These are phyloP conservation scores for Arthrobotrys conoides DNA, from an alignment of 2,329 filamentous ascomycete genomes.

Conservation along the genomic window DNA sequence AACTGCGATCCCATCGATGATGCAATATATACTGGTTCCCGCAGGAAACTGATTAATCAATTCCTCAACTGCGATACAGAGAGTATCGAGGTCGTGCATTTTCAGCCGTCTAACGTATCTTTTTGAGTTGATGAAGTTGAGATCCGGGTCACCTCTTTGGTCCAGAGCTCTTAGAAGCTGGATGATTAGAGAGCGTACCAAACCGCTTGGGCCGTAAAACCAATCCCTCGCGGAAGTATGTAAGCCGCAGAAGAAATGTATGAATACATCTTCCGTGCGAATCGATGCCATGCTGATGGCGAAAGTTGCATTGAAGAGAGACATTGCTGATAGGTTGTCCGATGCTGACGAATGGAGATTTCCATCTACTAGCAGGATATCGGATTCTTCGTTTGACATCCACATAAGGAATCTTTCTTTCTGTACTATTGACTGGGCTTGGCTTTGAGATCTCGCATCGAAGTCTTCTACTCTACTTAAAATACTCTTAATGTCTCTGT, in stretches of 20 bases:
- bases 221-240: slow-evolving; percentile 13
- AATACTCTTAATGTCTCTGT: slow-evolving; percentile 7
- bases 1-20: slow-evolving; percentile 8
- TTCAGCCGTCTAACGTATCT: slow-evolving; percentile 2
- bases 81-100: neutral
- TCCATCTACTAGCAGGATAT: slow-evolving; percentile 7
- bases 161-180: slow-evolving; percentile 13
- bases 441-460: slow-evolving; percentile 12
- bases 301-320: slow-evolving; percentile 6
- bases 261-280: slow-evolving; percentile 7
- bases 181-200: slow-evolving; percentile 13
- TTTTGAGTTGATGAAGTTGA: slow-evolving; percentile 3
- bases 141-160: slow-evolving; percentile 12
- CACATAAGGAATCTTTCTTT: slow-evolving; percentile 19
- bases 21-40: neutral
- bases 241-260: slow-evolving; percentile 13
- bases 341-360: slow-evolving; percentile 10
- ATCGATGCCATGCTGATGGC: slow-evolving; percentile 16
- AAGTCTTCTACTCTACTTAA: slow-evolving; percentile 13
- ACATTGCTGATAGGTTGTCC: slow-evolving; percentile 16
- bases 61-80: slow-evolving; percentile 6
- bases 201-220: slow-evolving; percentile 17
- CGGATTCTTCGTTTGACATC: slow-evolving; percentile 9
- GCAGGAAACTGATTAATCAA: slow-evolving; percentile 1
- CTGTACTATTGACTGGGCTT: slow-evolving; percentile 8